Percentiles rank a stretch among this genome's conserved stretches.
These are phyloP conservation scores for Mrakia frigida DNA, from an alignment of 768 basidiomycete genomes.

Conservation along the genomic window DNA sequence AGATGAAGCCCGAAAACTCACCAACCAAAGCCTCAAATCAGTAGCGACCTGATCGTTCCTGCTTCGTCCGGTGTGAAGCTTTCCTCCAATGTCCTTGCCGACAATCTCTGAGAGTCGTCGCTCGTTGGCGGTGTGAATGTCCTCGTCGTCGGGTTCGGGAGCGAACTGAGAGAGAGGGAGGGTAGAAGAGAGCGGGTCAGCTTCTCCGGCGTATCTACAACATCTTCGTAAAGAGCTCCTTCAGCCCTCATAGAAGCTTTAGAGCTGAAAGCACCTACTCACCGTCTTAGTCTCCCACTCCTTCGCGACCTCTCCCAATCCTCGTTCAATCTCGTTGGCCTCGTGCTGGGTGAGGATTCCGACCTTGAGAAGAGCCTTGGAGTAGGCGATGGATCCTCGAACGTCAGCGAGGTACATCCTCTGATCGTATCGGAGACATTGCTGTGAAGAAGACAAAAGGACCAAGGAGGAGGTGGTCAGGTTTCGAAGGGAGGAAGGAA, in stretches of 20 bases:
- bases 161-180: constrained; percentile 56
- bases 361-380: constrained; percentile 70
- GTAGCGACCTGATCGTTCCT: constrained; percentile 98
- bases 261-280: constrained; percentile 35
- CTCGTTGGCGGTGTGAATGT: constrained; percentile 98
- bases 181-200: background rate
- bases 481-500: background rate
- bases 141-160: constrained; percentile 82
- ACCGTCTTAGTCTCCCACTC: constrained; percentile 83
- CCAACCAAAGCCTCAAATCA: constrained; percentile 93
- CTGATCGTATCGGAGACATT: constrained; percentile 89
- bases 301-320: constrained; percentile 65
- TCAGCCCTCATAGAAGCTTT: no score
- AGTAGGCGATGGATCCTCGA: constrained; percentile 89
- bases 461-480: background rate
- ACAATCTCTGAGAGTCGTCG: constrained; percentile 88
- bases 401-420: constrained; percentile 91
- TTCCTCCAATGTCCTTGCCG: constrained; percentile 78
- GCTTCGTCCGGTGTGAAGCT: constrained; percentile 93
- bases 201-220: no score
- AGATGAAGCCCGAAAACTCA: constrained; percentile 32
- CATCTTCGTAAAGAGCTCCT: no score
- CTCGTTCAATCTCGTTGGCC: constrained; percentile 58
- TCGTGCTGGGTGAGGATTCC: constrained; percentile 78
- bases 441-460: constrained; percentile 39